Conservation (phyloP, 352 stramenopile genomes). For the Phytophthora sp. region DNA sequence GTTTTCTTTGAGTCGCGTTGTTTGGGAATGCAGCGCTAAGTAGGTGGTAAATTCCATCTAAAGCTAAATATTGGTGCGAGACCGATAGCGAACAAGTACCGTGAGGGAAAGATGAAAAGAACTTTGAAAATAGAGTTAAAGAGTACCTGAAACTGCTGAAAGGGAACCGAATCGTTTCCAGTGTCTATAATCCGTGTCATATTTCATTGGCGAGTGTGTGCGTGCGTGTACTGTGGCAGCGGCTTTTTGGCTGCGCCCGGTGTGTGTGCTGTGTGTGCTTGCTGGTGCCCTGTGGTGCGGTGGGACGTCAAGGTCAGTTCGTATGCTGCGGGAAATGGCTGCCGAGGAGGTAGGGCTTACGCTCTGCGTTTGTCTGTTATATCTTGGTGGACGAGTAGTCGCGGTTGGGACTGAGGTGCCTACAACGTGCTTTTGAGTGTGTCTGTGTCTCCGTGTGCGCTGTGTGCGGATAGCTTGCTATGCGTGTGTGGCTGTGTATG, state of each 20-base stretch:
- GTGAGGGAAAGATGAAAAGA: constrained; percentile 81
- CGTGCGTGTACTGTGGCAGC: too few relatives aligned
- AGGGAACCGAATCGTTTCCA: constrained; percentile 69
- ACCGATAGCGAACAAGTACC: constrained; percentile 89
- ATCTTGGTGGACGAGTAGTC: constrained; percentile 31
- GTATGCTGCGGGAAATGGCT: constrained; percentile 36
- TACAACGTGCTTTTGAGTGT: constrained; percentile 36
- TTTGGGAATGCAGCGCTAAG: too few relatives aligned
- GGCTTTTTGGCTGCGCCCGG: too few relatives aligned
- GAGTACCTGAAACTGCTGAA: constrained; percentile 92
- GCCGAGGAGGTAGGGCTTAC: constrained; percentile 31
- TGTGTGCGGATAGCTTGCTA: too few relatives aligned
- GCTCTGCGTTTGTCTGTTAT: too few relatives aligned
- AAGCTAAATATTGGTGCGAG: constrained; percentile 90
- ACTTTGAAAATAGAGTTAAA: constrained; percentile 94
- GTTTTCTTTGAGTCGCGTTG: too few relatives aligned
- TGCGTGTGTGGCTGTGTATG: too few relatives aligned
- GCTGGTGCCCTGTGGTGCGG: constrained; percentile 29
- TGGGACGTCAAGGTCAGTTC: constrained; percentile 35
- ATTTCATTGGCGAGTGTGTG: too few relatives aligned
- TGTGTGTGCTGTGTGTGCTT: constrained; percentile 26
- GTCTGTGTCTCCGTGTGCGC: constrained; percentile 22
- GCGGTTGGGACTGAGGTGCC: constrained; percentile 33
- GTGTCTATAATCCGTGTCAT: too few relatives aligned
- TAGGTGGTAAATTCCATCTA: too few relatives aligned